Percentiles rank a stretch among this genome's conserved stretches.
phyloP scores from a whole-genome alignment of 139 green algal genomes.

The Closterium sp. region DNA sequence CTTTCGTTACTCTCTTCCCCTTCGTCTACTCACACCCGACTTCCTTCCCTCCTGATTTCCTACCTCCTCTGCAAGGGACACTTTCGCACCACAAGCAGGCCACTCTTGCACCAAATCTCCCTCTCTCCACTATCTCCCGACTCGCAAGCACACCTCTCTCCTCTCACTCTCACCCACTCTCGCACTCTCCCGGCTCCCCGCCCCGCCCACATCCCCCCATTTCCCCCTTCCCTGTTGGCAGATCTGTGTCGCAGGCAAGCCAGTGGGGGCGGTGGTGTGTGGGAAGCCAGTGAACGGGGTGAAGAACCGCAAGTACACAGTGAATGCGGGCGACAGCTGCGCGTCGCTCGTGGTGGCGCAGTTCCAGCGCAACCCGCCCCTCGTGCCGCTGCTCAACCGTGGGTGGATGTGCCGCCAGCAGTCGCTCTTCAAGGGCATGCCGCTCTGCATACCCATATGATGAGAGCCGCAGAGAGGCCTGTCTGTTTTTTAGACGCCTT shows the following conservation, averaged over 20 bases:
- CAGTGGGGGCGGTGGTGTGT: not conserved
- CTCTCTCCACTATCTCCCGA: too few species aligned
- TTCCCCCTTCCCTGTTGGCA: not conserved
- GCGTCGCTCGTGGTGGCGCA: not conserved
- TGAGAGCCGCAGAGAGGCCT: too few species aligned
- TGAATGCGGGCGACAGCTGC: not conserved
- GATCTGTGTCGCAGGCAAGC: not conserved
- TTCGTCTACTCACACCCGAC: too few species aligned
- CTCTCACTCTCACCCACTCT: too few species aligned
- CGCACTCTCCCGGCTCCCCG: too few species aligned
- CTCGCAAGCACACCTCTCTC: too few species aligned
- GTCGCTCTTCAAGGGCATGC: not conserved
- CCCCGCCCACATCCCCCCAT: not conserved
- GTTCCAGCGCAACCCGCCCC: not conserved
- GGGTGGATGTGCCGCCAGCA: not conserved
- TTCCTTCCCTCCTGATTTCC: too few species aligned
- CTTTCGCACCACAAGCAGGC: too few species aligned
- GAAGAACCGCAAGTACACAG: not conserved
- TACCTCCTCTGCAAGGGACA: too few species aligned
- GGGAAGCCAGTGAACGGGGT: not conserved
- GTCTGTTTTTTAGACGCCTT: too few species aligned
- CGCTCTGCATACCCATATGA: not conserved
- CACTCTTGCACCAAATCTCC: too few species aligned
- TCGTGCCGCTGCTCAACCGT: not conserved
- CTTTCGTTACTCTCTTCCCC: too few species aligned